A percentile compares a stretch with the other conserved stretches of the same genome.
phyloP scores from a whole-genome alignment of 2,329 filamentous ascomycete genomes.

The Aureobasidium lini region DNA sequence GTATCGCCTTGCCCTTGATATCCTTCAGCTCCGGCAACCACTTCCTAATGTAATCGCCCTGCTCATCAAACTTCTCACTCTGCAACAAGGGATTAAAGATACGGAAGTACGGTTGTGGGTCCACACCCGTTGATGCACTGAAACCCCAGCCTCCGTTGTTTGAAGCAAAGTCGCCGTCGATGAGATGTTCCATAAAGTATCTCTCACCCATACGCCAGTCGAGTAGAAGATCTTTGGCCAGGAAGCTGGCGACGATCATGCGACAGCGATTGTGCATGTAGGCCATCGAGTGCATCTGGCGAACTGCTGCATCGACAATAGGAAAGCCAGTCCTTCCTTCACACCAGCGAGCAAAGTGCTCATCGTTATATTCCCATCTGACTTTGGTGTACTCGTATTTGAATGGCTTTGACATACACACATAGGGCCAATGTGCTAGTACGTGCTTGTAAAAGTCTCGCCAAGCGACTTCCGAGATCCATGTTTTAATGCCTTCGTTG shows the following conservation, averaged over 20 bases:
- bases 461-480: constrained; percentile 82
- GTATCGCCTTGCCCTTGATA: constrained; percentile 61
- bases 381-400: constrained; percentile 82
- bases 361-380: constrained; percentile 67
- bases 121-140: constrained; percentile 61
- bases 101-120: constrained; percentile 83
- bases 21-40: constrained; percentile 71
- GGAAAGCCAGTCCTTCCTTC: constrained; percentile 70
- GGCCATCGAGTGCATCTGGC: constrained; percentile 59
- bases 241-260: constrained; percentile 76
- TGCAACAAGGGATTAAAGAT: constrained; percentile 83
- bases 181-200: constrained; percentile 73
- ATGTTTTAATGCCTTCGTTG: constrained; percentile 57
- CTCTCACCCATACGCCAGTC: constrained; percentile 79
- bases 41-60: constrained; percentile 71
- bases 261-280: constrained; percentile 83
- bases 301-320: constrained; percentile 80
- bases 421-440: constrained; percentile 74
- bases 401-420: constrained; percentile 70
- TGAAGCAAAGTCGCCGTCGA: constrained; percentile 72
- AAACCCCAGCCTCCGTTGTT: constrained; percentile 70
- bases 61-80: constrained; percentile 75
- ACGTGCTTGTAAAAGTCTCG: constrained; percentile 85
- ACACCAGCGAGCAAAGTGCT: constrained; percentile 66
- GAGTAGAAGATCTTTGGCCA: constrained; percentile 70